A percentile compares a stretch with the other conserved stretches of the same genome.
These are phyloP conservation scores for Diaporthe batatas DNA, from an alignment of 2,329 filamentous ascomycete species.

Conservation along the genomic window DNA sequence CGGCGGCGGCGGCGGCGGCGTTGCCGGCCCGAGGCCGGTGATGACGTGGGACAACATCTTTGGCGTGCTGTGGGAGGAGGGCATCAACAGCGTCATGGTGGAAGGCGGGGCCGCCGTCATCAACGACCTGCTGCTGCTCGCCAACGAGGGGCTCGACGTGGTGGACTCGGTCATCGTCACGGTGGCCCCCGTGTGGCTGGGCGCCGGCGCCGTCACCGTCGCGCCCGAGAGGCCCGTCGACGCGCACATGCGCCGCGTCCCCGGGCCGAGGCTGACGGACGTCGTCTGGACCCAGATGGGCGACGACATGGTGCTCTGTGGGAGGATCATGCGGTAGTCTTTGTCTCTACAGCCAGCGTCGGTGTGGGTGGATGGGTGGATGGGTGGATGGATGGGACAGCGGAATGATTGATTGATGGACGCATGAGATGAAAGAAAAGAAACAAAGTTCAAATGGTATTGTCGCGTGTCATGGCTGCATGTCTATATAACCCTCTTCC, in stretches of 20 bases:
- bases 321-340: slow-evolving; percentile 54
- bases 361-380: no score
- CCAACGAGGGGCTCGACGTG: slow-evolving; percentile 64
- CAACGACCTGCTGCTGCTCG: slow-evolving; percentile 79
- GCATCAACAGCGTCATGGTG: slow-evolving; percentile 86
- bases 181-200: slow-evolving; percentile 91
- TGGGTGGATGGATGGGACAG: no score
- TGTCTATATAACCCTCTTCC: slow-evolving; percentile 10
- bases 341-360: no score
- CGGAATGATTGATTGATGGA: no score
- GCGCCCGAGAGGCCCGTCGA: slow-evolving; percentile 73
- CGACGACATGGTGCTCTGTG: slow-evolving; percentile 86
- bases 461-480: background rate
- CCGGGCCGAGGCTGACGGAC: slow-evolving; percentile 72
- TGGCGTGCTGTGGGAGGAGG: slow-evolving; percentile 66
- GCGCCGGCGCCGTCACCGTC: slow-evolving; percentile 83
- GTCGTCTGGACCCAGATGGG: slow-evolving; percentile 84
- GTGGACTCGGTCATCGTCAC: slow-evolving; percentile 85
- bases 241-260: slow-evolving; percentile 47
- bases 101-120: slow-evolving; percentile 89
- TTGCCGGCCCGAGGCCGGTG: slow-evolving; percentile 57
- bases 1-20: slow-evolving; percentile 39
- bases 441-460: background rate
- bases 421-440: background rate
- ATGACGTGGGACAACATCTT: slow-evolving; percentile 77